phyloP scores from a whole-genome alignment of 164 flowering plant genomes.

The Saururus chinensis region DNA sequence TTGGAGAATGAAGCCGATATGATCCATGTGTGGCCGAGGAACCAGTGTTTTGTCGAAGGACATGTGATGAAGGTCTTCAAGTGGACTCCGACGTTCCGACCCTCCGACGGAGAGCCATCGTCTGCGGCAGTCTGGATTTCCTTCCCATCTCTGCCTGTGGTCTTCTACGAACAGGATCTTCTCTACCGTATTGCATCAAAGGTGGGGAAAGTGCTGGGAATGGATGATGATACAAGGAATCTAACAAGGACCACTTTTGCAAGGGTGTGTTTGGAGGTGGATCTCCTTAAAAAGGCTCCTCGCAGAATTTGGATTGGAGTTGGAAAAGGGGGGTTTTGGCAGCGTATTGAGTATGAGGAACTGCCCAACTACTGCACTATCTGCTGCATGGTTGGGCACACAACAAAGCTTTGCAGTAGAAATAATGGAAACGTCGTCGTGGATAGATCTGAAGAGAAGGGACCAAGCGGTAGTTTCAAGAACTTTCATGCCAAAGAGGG shows the following conservation, averaged over 20 bases:
- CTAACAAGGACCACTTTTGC: not conserved
- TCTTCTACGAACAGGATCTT: not conserved
- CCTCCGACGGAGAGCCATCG: not conserved
- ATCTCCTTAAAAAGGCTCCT: not conserved
- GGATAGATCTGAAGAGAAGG: too few species aligned
- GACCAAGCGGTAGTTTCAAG: not conserved
- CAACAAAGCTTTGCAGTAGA: not conserved
- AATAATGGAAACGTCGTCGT: not conserved
- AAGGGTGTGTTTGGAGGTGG: not conserved
- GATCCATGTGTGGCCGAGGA: not conserved
- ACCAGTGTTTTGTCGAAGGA: not conserved
- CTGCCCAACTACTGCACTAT: not conserved
- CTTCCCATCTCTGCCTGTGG: not conserved
- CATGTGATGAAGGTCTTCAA: slow-evolving; percentile 1
- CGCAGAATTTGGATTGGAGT: not conserved
- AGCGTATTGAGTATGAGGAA: not conserved
- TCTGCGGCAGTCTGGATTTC: not conserved
- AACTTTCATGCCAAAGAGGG: not conserved
- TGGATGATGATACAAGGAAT: not conserved
- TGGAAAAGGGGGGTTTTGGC: slow-evolving; percentile 4
- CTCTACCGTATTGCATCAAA: not conserved
- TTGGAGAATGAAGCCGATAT: not conserved
- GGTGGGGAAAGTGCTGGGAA: not conserved
- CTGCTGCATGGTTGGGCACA: not conserved
- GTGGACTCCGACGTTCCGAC: slow-evolving; percentile 1